A percentile compares a stretch with the other conserved stretches of the same genome.
These are phyloP conservation scores for Neurospora sp. DNA, from an alignment of 495 filamentous ascomycete genomes.

Conservation along the genomic window DNA sequence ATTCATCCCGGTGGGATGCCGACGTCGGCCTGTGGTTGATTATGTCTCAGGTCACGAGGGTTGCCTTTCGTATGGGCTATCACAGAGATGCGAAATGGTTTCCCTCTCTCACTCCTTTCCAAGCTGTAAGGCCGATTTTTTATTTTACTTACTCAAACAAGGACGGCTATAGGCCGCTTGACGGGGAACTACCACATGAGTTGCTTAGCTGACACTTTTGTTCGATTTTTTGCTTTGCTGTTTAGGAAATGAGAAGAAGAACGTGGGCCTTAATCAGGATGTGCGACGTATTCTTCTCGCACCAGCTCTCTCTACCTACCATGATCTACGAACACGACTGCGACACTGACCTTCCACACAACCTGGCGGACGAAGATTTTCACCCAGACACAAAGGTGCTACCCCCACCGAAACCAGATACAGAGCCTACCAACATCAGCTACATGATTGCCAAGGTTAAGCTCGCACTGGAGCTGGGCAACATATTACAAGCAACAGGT, in stretches of 20 bases:
- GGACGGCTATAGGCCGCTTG: not conserved
- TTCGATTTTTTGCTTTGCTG: not conserved
- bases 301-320: constrained; percentile 74
- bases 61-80: constrained; percentile 92
- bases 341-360: constrained; percentile 78
- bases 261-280: constrained; percentile 80
- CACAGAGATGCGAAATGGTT: constrained; percentile 85
- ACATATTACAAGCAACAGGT: constrained; percentile 41
- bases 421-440: constrained; percentile 74
- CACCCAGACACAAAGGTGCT: constrained; percentile 65
- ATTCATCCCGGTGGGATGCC: constrained; percentile 64
- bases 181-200: not conserved
- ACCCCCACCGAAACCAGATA: constrained; percentile 60
- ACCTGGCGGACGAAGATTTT: constrained; percentile 91
- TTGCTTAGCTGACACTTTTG: not conserved
- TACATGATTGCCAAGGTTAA: constrained; percentile 79
- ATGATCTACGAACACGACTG: constrained; percentile 78
- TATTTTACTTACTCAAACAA: not conserved
- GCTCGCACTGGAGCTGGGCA: constrained; percentile 46
- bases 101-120: constrained; percentile 70
- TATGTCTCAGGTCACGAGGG: constrained; percentile 65
- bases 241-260: constrained; percentile 72
- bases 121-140: constrained; percentile 40
- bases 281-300: constrained; percentile 79
- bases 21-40: constrained; percentile 78